phyloP scores from a whole-genome alignment of 164 flowering plant species.

The Pachysandra terminalis region DNA sequence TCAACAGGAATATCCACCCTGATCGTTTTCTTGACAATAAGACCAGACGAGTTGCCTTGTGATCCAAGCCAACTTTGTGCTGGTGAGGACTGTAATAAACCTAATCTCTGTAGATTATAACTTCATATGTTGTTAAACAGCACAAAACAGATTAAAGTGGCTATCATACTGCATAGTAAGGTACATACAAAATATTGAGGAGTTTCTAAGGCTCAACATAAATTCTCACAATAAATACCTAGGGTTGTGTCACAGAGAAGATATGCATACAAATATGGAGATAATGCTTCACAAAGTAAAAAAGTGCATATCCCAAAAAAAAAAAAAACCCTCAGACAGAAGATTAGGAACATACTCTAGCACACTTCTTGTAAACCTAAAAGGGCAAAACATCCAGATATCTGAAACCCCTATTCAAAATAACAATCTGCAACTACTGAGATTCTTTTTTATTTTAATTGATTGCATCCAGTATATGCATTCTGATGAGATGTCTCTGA shows the following conservation, averaged over 20 bases:
- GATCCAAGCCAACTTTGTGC: slow-evolving; percentile 83
- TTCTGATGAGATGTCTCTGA: not conserved
- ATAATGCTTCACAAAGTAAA: not conserved
- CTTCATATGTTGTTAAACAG: slow-evolving; percentile 14
- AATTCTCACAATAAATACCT: not conserved
- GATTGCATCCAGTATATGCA: not conserved
- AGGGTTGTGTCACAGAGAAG: not conserved
- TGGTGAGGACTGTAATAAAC: slow-evolving; percentile 57
- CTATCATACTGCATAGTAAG: not conserved
- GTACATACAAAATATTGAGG: not conserved
- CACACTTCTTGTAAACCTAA: no score
- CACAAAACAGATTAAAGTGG: not conserved
- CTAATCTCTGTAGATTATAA: slow-evolving; percentile 58
- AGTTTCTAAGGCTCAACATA: not conserved
- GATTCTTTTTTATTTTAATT: no score
- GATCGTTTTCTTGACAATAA: slow-evolving; percentile 76
- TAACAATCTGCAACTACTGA: no score
- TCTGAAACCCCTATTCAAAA: no score
- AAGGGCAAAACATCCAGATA: no score
- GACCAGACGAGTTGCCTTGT: slow-evolving; percentile 79
- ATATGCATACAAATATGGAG: not conserved
- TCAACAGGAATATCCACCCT: slow-evolving; percentile 97
- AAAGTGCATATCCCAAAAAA: not conserved
- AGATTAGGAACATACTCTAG: no score
- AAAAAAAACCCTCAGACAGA: not conserved